Conservation (phyloP, 2,329 filamentous ascomycete species). For the Clarireedia sp. region DNA sequence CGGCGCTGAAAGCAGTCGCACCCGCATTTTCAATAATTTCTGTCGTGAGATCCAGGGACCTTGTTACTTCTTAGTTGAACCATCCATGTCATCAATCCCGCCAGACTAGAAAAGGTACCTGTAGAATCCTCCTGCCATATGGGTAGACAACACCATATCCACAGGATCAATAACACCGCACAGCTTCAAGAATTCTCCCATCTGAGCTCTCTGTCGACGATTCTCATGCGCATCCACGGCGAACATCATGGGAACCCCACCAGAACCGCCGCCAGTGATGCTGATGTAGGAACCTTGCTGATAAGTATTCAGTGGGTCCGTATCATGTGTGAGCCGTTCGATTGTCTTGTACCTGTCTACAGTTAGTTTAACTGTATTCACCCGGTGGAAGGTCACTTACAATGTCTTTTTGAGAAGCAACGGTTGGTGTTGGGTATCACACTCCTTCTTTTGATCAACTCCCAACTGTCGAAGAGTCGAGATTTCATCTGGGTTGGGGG, state of each 20-base stretch:
- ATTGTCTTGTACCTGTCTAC: not conserved
- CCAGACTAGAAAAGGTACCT: not conserved
- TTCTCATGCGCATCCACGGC: not conserved
- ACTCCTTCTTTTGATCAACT: not conserved
- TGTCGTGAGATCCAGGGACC: not conserved
- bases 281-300: not conserved
- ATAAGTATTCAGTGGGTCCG: not conserved
- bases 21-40: not conserved
- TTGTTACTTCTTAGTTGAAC: not conserved
- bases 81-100: not conserved
- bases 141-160: not conserved
- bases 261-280: not conserved
- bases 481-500: not conserved
- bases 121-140: not conserved
- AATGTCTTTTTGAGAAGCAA: not conserved
- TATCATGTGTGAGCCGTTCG: not conserved
- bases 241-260: not conserved
- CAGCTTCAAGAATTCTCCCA: not conserved
- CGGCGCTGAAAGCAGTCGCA: not conserved
- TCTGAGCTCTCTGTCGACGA: constrained; percentile 1
- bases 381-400: not conserved
- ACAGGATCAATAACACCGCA: not conserved
- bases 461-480: not conserved
- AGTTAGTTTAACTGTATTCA: not conserved
- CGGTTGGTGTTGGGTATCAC: not conserved